Base-by-base conservation (phyloP, 352 stramenopile genomes). In the Phytophthora pistaciae region DNA sequence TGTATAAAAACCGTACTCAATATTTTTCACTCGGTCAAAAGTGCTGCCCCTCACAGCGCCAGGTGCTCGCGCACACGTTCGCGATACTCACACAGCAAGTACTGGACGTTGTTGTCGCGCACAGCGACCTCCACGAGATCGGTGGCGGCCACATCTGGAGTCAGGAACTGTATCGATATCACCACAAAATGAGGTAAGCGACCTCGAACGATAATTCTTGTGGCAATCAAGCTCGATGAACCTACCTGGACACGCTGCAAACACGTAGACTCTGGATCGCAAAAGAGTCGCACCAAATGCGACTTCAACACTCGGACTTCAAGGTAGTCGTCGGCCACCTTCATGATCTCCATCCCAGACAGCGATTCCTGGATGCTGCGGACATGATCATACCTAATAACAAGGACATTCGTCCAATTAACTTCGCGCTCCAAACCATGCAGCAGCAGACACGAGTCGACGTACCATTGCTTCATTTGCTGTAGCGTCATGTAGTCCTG, bases 401-500 rank as follows among this genome's bases (percentile, higher is more conserved):
- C 29, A 33, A 33, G 29, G 29, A 10, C 38, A 44, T 14, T 14
- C 14, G n/a, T 44, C 3, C 10, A 44, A 3, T 14, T 44, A n/a
- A 16, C 38, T n/a, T 4, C 10, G 14, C 10, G 4, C n/a, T 18
- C 11, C 14, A n/a, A n/a, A 18, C 38, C 10, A 44, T 18, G 11
- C 38, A 44, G 10, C 10, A 44, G 11, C 10, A 44, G 25, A 29
- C 25, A 44, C 10, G 14, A 44, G 5, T 49, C n/a, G 42, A 9
- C 68, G 25, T 58, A 94, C 87, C 87, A 93, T 31, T 90, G 68
- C 64, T 91, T 85, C 85, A 94, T 94, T 66, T 90, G 81, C 56
- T 88, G 79, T 2, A 94, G 72, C 29, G 83, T 82, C 52, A 83
- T 82, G 58, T 82, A 91, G 50, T 94, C 84, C 33, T 92, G 82